phyloP scores from a whole-genome alignment of 257 asterid species.

The Nicotiana obtusifolia region DNA sequence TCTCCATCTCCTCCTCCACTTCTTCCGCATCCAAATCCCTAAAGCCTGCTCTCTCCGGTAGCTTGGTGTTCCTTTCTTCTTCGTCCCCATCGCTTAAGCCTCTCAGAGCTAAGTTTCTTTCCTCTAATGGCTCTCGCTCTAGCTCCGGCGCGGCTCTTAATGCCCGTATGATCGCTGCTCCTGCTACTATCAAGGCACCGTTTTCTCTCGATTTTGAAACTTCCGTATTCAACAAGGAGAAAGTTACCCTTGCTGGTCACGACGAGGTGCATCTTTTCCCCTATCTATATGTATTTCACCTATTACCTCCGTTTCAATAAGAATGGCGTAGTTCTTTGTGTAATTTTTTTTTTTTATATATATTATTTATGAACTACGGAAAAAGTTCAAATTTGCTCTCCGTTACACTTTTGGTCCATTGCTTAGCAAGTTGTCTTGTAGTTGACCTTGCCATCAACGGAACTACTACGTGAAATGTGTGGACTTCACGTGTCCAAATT shows the following conservation, averaged over 20 bases:
- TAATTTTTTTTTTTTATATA: too few relatives aligned
- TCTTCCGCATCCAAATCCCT: conserved; percentile 21
- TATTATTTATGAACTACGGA: too few relatives aligned
- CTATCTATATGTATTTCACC: background rate
- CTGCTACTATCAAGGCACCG: conserved; percentile 35
- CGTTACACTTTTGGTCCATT: too few relatives aligned
- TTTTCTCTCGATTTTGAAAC: conserved; percentile 68
- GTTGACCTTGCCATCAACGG: too few relatives aligned
- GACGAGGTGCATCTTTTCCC: conserved; percentile 50
- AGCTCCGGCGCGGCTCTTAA: conserved; percentile 40
- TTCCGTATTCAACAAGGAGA: conserved; percentile 73
- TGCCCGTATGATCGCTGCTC: conserved; percentile 60
- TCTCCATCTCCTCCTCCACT: conserved; percentile 24
- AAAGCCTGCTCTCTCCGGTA: conserved; percentile 19
- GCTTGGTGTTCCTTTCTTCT: conserved; percentile 50
- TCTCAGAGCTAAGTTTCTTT: conserved; percentile 32
- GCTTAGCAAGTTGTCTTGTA: too few relatives aligned
- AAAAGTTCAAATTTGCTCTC: too few relatives aligned
- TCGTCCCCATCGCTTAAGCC: conserved; percentile 43
- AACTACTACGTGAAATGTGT: too few relatives aligned
- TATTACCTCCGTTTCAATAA: background rate
- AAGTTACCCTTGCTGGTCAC: conserved; percentile 70
- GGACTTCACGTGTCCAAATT: too few relatives aligned
- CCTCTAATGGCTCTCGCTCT: conserved; percentile 15
- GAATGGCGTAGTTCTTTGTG: background rate